phyloP scores from a whole-genome alignment of 75 land plant species.

The Sequoiadendron giganteum region DNA sequence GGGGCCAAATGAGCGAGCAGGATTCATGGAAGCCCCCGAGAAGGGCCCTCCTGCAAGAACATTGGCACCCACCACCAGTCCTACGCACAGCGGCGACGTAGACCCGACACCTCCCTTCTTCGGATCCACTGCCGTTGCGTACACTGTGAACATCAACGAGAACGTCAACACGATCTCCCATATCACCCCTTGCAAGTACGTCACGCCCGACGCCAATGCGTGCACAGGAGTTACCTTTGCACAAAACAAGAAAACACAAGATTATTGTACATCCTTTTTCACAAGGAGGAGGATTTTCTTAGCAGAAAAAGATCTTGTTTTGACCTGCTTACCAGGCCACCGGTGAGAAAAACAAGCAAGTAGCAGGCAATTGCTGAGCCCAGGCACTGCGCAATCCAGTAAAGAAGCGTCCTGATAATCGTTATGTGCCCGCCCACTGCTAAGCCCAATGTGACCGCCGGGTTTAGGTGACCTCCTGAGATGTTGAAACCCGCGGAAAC shows the following conservation, averaged over 20 bases:
- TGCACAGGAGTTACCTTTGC: slow-evolving; percentile 24
- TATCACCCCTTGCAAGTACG: slow-evolving; percentile 8
- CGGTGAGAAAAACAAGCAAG: slow-evolving; percentile 53
- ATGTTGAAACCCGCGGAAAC: slow-evolving; percentile 13
- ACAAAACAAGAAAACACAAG: not conserved
- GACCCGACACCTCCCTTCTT: slow-evolving; percentile 18
- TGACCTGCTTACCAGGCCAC: slow-evolving; percentile 20
- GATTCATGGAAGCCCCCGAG: not conserved
- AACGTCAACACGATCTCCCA: slow-evolving; percentile 26
- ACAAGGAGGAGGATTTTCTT: not conserved
- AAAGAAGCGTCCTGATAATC: slow-evolving; percentile 41
- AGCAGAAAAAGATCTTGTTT: too few relatives aligned
- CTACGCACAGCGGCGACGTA: slow-evolving; percentile 46
- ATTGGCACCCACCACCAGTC: slow-evolving; percentile 44
- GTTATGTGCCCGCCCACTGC: slow-evolving; percentile 72
- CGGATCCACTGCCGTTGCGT: slow-evolving; percentile 24
- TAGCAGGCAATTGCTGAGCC: slow-evolving; percentile 58
- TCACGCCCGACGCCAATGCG: slow-evolving; percentile 13
- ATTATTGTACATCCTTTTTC: too few relatives aligned
- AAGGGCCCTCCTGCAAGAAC: not conserved
- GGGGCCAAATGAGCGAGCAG: not conserved
- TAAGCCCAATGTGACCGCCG: slow-evolving; percentile 77
- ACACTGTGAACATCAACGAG: slow-evolving; percentile 32
- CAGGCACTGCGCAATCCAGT: slow-evolving; percentile 55
- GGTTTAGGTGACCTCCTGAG: slow-evolving; percentile 82